Evolutionary conservation across 139 green algal genomes (phyloP), one percentile per base, ranked within the genome.

Genomic region (Micromonas pusilla): DNA sequence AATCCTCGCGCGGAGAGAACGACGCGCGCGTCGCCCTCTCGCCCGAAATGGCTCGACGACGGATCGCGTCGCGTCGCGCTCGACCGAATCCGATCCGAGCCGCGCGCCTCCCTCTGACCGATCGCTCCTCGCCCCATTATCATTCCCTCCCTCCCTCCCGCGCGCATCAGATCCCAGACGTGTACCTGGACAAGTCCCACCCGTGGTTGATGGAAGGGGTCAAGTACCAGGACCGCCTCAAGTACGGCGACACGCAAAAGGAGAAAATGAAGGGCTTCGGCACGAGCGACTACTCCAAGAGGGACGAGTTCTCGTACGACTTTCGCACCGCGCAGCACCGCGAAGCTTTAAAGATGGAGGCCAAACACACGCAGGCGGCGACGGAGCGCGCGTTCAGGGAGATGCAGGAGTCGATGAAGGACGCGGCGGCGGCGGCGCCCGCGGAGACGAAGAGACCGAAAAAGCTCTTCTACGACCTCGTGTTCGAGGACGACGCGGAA

Each of bases 271-370:
- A 88, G 81, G 91, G 90, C 25, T 96, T 96, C 78, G 64, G 85
- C 21, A 94, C 90, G 3, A 85, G 77, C 21, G 91, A 96, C 81
- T 95, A 91, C 81, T 86, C 70, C 75, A 91, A 90, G 63, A 82
- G 90, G 6, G 90, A 95, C 76, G 91, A 96, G 82, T 96, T 94
- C 80, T 87, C 83, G 38, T 89, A 90, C 63, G 89, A 85, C 33
- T 87, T 90, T 32, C 83, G 91, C 9, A 92, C 87, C 20, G 81
- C 90, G 81, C 91, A 96, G 79, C 93, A 90, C 79, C 79, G 91
- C 0, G 86, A 94, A 77, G 88, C 92, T 78, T 88, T 96, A 2
- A 83, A 85, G 81, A 85, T 86, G 65, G 63, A 57, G 45, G 62
- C 26, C 33, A 75, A 39, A 20, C 26, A 38, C 67, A 9, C 4